Conservation (phyloP, 2,329 filamentous ascomycete genomes). For the Epichloe hybrida region DNA sequence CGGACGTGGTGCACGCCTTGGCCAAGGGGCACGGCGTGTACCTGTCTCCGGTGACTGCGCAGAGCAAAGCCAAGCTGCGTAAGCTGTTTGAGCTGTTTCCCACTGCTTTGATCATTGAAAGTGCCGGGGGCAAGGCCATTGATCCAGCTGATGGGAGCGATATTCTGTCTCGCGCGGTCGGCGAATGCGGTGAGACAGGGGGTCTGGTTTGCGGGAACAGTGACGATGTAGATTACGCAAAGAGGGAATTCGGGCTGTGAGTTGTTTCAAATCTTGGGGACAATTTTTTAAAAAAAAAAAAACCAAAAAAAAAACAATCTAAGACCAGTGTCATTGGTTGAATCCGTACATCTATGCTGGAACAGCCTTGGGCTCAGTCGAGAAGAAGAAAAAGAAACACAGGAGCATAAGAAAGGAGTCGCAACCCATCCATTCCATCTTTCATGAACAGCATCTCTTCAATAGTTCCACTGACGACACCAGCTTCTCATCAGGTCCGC, state of each 20-base stretch:
- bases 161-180: slow-evolving; percentile 26
- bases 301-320: too few species aligned
- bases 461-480: slow-evolving; percentile 32
- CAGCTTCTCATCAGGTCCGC: slow-evolving; percentile 32
- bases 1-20: slow-evolving; percentile 45
- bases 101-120: slow-evolving; percentile 46
- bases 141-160: slow-evolving; percentile 30
- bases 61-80: slow-evolving; percentile 42
- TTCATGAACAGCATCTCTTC: neutral
- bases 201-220: slow-evolving; percentile 37
- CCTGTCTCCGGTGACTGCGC: slow-evolving; percentile 38
- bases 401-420: neutral
- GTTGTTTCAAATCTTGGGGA: neutral
- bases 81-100: slow-evolving; percentile 46
- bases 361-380: neutral
- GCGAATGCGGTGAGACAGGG: slow-evolving; percentile 33
- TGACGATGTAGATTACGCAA: slow-evolving; percentile 31
- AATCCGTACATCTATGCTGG: neutral
- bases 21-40: slow-evolving; percentile 50
- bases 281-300: too few species aligned
- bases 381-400: neutral
- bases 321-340: too few species aligned
- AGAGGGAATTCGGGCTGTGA: neutral
- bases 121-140: slow-evolving; percentile 41
- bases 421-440: neutral